A percentile compares a stretch with the other conserved stretches of the same genome.
Evolutionary conservation across 164 flowering plant species (phyloP).

Genomic region (Euptelea pleiosperma): DNA sequence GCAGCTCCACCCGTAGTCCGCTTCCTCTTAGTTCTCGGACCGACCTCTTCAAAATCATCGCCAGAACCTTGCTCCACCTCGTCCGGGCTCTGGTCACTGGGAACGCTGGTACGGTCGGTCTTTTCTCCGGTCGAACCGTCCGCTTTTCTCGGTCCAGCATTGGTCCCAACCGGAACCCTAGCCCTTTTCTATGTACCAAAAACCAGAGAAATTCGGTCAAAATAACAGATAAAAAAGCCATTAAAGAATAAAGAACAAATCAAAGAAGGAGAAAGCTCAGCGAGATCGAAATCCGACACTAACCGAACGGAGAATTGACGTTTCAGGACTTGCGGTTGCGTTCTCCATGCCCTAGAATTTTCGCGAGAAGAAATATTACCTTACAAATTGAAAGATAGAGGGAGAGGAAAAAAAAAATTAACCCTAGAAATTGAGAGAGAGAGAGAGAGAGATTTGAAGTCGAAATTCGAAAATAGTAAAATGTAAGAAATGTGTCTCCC

Average conservation of each 20-base stretch:
- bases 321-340: conserved; percentile 21
- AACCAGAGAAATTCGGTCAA: conserved; percentile 8
- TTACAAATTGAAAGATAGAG: conserved; percentile 10
- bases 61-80: conserved; percentile 30
- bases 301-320: conserved; percentile 30
- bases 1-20: conserved; percentile 23
- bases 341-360: conserved; percentile 32
- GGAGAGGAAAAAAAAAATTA: conserved; percentile 1
- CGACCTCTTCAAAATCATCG: conserved; percentile 49
- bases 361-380: not conserved
- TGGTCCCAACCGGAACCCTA: conserved; percentile 28
- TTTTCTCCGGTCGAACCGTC: conserved; percentile 17
- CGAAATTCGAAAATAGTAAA: not conserved
- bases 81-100: conserved; percentile 28
- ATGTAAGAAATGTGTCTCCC: conserved; percentile 22
- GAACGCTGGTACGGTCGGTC: conserved; percentile 23
- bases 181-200: conserved; percentile 33
- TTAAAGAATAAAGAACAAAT: not conserved
- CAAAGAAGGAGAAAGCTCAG: not conserved
- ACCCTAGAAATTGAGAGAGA: conserved; percentile 13
- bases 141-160: conserved; percentile 8
- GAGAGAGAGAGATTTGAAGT: conserved; percentile 7
- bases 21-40: conserved; percentile 42
- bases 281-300: conserved; percentile 14
- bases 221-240: not conserved